Evolutionary conservation across 108 stramenopile genomes (phyloP).

Genomic region (Thalassiosira profunda): DNA sequence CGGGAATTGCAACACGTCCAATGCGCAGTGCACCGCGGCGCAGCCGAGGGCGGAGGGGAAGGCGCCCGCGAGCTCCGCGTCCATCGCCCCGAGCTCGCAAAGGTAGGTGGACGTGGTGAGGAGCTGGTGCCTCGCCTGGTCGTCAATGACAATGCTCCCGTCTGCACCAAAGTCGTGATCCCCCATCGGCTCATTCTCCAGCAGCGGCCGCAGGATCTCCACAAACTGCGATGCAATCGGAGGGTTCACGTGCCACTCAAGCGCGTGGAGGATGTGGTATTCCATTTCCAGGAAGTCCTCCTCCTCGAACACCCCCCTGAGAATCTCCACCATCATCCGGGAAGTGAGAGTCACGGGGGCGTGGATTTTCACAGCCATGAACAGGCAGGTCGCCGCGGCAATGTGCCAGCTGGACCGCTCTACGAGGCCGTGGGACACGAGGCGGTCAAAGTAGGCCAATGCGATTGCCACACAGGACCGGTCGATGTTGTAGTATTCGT

Average conservation of each 20-base stretch:
- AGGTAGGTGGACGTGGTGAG: too few relatives aligned
- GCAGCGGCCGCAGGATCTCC: not conserved
- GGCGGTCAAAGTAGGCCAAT: conserved; percentile 6
- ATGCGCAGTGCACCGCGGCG: too few relatives aligned
- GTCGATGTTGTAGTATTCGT: not conserved
- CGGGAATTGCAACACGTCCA: too few relatives aligned
- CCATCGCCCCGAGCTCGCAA: too few relatives aligned
- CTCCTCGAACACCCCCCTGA: not conserved
- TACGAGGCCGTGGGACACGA: not conserved
- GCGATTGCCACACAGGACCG: conserved; percentile 3
- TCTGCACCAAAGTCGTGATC: too few relatives aligned
- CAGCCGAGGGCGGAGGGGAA: too few relatives aligned
- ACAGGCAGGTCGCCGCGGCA: conserved; percentile 12
- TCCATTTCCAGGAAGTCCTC: conserved; percentile 12
- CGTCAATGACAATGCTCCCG: too few relatives aligned
- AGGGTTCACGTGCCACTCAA: conserved; percentile 13
- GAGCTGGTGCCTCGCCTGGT: too few relatives aligned
- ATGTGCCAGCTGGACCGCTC: not conserved
- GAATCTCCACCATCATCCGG: not conserved
- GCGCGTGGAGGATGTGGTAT: not conserved
- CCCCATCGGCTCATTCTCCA: too few relatives aligned
- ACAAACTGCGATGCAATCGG: conserved; percentile 5
- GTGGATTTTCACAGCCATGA: conserved; percentile 8
- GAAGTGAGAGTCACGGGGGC: not conserved
- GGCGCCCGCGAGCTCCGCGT: too few relatives aligned